Percentiles rank a stretch among this genome's conserved stretches.
phyloP scores from a whole-genome alignment of 2,329 filamentous ascomycete genomes.

The Exophiala oligosperma region DNA sequence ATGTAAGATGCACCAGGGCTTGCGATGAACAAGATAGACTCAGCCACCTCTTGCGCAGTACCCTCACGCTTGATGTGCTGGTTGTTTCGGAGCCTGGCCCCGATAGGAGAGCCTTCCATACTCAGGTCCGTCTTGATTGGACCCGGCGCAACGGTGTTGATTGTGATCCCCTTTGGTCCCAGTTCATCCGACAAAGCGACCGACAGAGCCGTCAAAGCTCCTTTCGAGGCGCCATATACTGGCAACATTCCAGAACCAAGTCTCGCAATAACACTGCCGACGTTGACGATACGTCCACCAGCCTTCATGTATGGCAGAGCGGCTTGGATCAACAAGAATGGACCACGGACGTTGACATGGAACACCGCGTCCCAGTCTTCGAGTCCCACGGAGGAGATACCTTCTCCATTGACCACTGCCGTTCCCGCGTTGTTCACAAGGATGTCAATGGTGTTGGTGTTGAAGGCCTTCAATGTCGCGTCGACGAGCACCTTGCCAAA shows the following conservation, averaged over 20 bases:
- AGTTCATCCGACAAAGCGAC: constrained; percentile 58
- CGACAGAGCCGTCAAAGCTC: constrained; percentile 60
- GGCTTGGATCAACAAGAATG: constrained; percentile 55
- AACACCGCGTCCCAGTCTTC: constrained; percentile 52
- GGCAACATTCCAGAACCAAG: constrained; percentile 20
- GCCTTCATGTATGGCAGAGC: constrained; percentile 51
- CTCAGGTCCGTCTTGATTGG: constrained; percentile 60
- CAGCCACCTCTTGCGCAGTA: constrained; percentile 51
- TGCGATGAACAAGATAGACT: constrained; percentile 47
- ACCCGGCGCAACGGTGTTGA: constrained; percentile 55
- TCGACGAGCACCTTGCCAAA: constrained; percentile 20
- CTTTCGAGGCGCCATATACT: constrained; percentile 58
- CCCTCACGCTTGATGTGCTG: constrained; percentile 51
- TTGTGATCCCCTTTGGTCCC: constrained; percentile 46
- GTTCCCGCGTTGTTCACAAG: constrained; percentile 27
- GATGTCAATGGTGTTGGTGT: constrained; percentile 23
- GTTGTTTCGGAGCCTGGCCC: constrained; percentile 46
- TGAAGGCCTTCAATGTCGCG: constrained; percentile 21
- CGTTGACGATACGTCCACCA: constrained; percentile 53
- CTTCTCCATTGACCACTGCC: constrained; percentile 11
- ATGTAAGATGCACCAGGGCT: constrained; percentile 43
- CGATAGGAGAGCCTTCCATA: constrained; percentile 47
- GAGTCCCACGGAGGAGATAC: constrained; percentile 15
- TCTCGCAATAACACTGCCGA: constrained; percentile 23
- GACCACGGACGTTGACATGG: constrained; percentile 58